A percentile compares a stretch with the other conserved stretches of the same genome.
phyloP scores from a whole-genome alignment of 352 stramenopile genomes.

The Pythium guiyangense region DNA sequence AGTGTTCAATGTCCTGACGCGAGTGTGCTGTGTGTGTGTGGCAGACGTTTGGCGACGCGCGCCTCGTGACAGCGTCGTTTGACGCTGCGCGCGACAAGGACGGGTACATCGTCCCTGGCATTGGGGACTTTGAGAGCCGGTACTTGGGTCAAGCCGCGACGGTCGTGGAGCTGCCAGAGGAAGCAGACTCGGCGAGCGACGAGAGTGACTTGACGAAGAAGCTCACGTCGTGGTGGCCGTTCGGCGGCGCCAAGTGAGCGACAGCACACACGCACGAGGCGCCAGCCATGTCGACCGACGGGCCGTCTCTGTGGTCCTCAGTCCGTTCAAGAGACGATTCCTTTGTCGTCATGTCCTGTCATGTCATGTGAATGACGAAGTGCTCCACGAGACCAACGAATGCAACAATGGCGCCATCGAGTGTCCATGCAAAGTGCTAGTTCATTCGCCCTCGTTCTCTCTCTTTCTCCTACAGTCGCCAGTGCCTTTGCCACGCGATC shows the following conservation, averaged over 20 bases:
- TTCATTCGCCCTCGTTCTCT: too few relatives aligned
- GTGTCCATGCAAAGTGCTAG: too few relatives aligned
- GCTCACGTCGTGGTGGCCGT: slow-evolving; percentile 32
- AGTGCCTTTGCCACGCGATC: too few relatives aligned
- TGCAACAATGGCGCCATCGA: too few relatives aligned
- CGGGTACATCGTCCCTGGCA: slow-evolving; percentile 62
- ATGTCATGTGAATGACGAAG: too few relatives aligned
- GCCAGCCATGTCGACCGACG: not conserved
- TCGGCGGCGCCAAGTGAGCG: slow-evolving; percentile 17
- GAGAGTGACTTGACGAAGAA: slow-evolving; percentile 39
- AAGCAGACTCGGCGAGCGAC: slow-evolving; percentile 24
- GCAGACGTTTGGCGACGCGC: slow-evolving; percentile 62
- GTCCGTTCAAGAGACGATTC: too few relatives aligned
- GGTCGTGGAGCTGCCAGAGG: slow-evolving; percentile 27
- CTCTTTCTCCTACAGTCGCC: too few relatives aligned
- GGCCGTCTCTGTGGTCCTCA: too few relatives aligned
- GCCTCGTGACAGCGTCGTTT: slow-evolving; percentile 76
- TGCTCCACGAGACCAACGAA: too few relatives aligned
- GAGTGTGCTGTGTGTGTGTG: not conserved
- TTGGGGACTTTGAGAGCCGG: slow-evolving; percentile 73
- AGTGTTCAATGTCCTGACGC: too few relatives aligned
- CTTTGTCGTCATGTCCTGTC: too few relatives aligned
- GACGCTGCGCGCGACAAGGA: slow-evolving; percentile 52
- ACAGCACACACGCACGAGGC: not conserved
- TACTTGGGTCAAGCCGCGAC: slow-evolving; percentile 41